Evolutionary conservation across 129 eudicot genomes (phyloP).

Genomic region (Helianthus tuberosus): DNA sequence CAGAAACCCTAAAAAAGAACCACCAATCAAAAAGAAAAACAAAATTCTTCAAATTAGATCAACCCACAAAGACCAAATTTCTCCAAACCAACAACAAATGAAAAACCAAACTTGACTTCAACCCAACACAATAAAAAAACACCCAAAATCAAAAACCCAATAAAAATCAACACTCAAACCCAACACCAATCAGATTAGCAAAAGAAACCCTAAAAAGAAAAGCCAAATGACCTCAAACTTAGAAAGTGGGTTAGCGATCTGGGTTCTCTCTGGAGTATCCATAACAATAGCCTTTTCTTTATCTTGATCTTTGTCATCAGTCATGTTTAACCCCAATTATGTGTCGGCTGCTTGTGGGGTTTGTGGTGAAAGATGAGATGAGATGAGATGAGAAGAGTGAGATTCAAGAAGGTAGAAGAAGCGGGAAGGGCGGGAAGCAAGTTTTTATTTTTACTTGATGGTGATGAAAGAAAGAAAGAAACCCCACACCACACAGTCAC

Average conservation of each 20-base stretch:
- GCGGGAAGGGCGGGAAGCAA: slow-evolving; percentile 70
- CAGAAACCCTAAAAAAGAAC: slow-evolving; percentile 6
- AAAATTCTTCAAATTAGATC: slow-evolving; percentile 16
- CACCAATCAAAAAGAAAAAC: background rate
- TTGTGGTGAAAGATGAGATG: slow-evolving; percentile 16
- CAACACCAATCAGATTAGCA: slow-evolving; percentile 6
- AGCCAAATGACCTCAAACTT: slow-evolving; percentile 45
- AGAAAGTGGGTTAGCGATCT: slow-evolving; percentile 38
- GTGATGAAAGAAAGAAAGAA: slow-evolving; percentile 40
- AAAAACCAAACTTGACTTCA: slow-evolving; percentile 30
- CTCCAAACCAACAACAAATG: slow-evolving; percentile 19
- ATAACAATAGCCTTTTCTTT: slow-evolving; percentile 42
- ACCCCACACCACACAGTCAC: slow-evolving; percentile 42
- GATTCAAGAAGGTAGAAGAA: slow-evolving; percentile 65
- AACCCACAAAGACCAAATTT: background rate
- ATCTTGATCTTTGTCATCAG: slow-evolving; percentile 30
- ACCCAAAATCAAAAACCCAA: slow-evolving; percentile 8
- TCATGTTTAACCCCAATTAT: slow-evolving; percentile 22
- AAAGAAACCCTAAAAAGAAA: background rate
- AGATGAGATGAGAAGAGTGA: slow-evolving; percentile 41
- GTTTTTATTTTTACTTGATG: slow-evolving; percentile 50
- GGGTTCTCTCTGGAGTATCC: slow-evolving; percentile 56
- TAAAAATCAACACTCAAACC: slow-evolving; percentile 15
- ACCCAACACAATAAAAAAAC: slow-evolving; percentile 9
- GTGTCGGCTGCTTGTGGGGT: slow-evolving; percentile 22